These are phyloP conservation scores for Mucor mucedo DNA, from an alignment of 371 early-diverging fungal genomes.

Conservation along the genomic window DNA sequence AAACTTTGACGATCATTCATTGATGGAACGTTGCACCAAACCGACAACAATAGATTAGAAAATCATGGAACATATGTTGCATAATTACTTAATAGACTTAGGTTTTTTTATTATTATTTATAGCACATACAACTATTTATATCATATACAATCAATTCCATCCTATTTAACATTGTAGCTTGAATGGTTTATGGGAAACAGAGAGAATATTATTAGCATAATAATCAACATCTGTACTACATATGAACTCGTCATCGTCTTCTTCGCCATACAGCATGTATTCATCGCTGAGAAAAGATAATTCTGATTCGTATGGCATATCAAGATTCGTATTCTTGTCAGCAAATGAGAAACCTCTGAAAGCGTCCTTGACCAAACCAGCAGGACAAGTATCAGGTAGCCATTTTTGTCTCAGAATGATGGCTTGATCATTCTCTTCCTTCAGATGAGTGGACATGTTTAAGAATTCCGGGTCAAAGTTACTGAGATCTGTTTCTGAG, in stretches of 20 bases:
- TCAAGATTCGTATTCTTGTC: background rate
- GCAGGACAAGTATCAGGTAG: slow-evolving; percentile 18
- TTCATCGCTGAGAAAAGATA: slow-evolving; percentile 14
- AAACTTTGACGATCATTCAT: no score
- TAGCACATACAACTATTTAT: no score
- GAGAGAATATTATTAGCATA: background rate
- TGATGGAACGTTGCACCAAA: no score
- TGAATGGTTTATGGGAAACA: background rate
- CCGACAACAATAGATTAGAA: no score
- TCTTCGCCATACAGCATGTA: slow-evolving; percentile 12
- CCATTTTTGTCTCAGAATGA: background rate
- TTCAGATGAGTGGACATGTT: slow-evolving; percentile 28
- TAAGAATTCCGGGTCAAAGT: slow-evolving; percentile 66
- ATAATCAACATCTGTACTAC: background rate
- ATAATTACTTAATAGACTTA: no score
- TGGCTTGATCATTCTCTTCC: no score
- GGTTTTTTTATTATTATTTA: no score
- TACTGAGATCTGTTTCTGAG: slow-evolving; percentile 58
- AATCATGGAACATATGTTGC: no score
- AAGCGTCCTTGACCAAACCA: slow-evolving; percentile 8
- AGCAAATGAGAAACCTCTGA: slow-evolving; percentile 28
- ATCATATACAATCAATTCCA: no score
- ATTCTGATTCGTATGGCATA: slow-evolving; percentile 18
- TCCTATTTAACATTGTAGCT: no score
- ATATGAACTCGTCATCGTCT: slow-evolving; percentile 5